Evolutionary conservation across 2,329 filamentous ascomycete genomes (phyloP).

Genomic region (Diaporthe batatas): DNA sequence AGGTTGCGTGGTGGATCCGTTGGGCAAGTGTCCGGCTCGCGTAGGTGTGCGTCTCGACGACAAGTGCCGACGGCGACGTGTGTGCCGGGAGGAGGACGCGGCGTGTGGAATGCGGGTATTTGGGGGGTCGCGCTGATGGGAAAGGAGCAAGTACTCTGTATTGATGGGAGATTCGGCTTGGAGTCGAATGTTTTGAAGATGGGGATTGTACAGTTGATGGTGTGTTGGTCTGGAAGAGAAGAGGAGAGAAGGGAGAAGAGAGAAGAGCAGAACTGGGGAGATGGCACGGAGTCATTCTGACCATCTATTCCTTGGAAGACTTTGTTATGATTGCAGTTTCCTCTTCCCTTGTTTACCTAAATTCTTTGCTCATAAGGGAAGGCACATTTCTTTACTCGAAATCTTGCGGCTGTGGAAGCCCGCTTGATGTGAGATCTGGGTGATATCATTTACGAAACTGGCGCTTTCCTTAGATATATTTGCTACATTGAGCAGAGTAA

Average conservation of each 20-base stretch:
- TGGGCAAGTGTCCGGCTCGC: conserved; percentile 21
- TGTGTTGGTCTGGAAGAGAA: conserved; percentile 21
- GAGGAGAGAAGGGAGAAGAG: too few relatives aligned
- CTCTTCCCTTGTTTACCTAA: conserved; percentile 8
- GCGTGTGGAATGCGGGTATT: background rate
- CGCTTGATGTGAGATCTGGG: background rate
- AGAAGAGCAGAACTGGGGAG: conserved; percentile 12
- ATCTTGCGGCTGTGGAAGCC: conserved; percentile 18
- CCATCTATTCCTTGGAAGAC: conserved; percentile 10
- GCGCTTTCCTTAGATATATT: conserved; percentile 19
- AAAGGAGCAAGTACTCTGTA: background rate
- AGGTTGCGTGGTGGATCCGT: conserved; percentile 4
- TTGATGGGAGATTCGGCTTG: conserved; percentile 1
- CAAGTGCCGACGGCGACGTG: conserved; percentile 14
- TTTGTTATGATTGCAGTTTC: conserved; percentile 28
- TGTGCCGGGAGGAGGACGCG: conserved; percentile 4
- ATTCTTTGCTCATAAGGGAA: conserved; percentile 12
- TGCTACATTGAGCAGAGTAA: conserved; percentile 1
- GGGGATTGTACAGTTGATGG: conserved; percentile 4
- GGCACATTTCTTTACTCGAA: conserved; percentile 1
- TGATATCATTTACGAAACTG: conserved; percentile 6
- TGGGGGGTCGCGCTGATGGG: conserved; percentile 13
- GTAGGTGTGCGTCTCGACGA: conserved; percentile 11
- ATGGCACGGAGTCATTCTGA: conserved; percentile 3
- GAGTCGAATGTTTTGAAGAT: conserved; percentile 21